Evolutionary conservation across 176 grass and related monocot genomes (phyloP), one percentile per base, ranked within the genome.

Genomic region (Raddia distichophylla): DNA sequence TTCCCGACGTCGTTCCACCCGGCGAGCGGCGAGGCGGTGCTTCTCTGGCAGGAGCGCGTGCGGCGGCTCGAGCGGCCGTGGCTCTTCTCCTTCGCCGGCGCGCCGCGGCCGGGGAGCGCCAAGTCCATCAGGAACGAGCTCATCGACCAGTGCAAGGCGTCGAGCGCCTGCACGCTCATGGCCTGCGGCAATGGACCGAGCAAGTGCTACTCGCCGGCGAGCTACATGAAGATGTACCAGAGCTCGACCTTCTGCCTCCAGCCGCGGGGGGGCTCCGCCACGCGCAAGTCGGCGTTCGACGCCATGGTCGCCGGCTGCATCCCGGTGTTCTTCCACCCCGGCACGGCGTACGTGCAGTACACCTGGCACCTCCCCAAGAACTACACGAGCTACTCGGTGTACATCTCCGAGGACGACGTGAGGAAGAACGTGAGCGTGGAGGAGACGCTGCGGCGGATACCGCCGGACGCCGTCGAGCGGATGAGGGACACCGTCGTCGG

Each of bases 1-100:
- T 92, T 89, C 81, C 90, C 86, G 1, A 92, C 90, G 42, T 92
- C 85, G 51, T 92, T 92, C 76, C 90, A 89, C 86, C 90, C 90
- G 1, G 60, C 70, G 32, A 75, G 59, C 5, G 83, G 82, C 69
- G 9, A 61, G 45, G 86, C 89, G 16, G 73, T 92, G 1, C 7
- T 34, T 8, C 32, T 2, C 40, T 89, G 90, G 90, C 86, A 92
- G 83, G 67, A 52, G 1, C 53, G 69, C 43, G 50, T 92, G 76
- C 72, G 79, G 45, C 44, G 20, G 35, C 5, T 70, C 9, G 45
- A 86, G 15, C 70, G 86, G 17, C 55, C 4, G 50, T 88, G 83
- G 83, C 48, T 92, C 27, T 86, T 82, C 82, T 77, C 86, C 1
- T 92, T 92, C 69, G 86, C 82, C 5, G 90, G 90, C 61, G 85